Percentiles rank a stretch among this genome's conserved stretches.
Evolutionary conservation across 2,329 filamentous ascomycete species (phyloP).

Genomic region (Sclerotinia glacialis): DNA sequence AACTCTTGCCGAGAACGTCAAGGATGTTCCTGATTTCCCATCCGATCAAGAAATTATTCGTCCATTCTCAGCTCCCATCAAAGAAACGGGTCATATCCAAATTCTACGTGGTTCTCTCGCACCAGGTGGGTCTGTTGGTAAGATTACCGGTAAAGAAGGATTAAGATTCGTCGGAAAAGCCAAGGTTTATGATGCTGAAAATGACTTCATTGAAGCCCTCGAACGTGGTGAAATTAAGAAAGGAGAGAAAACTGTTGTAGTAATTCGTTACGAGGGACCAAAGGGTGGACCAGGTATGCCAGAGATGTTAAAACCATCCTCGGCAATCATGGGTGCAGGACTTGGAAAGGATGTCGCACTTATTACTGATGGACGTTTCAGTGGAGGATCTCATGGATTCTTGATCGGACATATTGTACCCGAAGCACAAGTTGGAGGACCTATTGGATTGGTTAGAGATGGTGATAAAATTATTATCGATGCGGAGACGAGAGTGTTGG

Average conservation of each 20-base stretch:
- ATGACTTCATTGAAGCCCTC: conserved; percentile 65
- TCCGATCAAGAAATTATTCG: conserved; percentile 68
- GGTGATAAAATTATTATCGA: conserved; percentile 61
- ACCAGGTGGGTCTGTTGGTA: conserved; percentile 68
- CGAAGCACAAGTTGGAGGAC: conserved; percentile 59
- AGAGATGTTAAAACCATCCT: conserved; percentile 71
- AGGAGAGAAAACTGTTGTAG: conserved; percentile 72
- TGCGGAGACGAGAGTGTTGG: conserved; percentile 53
- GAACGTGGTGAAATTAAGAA: conserved; percentile 68
- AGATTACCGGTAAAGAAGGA: conserved; percentile 76
- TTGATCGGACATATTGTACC: conserved; percentile 61
- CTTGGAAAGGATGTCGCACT: conserved; percentile 67
- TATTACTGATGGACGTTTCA: conserved; percentile 67
- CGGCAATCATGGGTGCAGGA: conserved; percentile 71
- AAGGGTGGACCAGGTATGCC: conserved; percentile 73
- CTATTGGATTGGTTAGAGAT: conserved; percentile 56
- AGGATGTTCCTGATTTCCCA: conserved; percentile 61
- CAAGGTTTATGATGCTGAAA: conserved; percentile 67
- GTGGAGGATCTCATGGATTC: conserved; percentile 58
- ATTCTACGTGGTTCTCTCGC: conserved; percentile 68
- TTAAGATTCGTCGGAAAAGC: conserved; percentile 65
- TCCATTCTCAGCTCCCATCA: conserved; percentile 66
- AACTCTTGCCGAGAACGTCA: conserved; percentile 57
- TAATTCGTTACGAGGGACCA: conserved; percentile 72
- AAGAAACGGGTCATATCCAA: conserved; percentile 68